Evolutionary conservation across 2,329 filamentous ascomycete species (phyloP), one percentile per base, ranked within the genome.

Genomic region (Xylariaceae sp.): DNA sequence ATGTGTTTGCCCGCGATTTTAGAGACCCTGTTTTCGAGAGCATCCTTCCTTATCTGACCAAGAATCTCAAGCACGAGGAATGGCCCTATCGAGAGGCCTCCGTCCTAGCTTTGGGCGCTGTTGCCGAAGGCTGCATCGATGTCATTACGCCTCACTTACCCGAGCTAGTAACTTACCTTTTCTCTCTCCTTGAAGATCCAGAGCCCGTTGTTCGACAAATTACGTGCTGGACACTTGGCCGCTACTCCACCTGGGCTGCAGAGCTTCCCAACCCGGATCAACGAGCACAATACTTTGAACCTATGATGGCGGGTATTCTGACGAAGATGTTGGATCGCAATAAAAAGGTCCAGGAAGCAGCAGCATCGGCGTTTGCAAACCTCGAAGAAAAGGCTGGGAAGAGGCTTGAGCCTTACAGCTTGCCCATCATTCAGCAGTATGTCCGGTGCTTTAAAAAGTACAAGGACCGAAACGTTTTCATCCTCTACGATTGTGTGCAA

Each of bases 391-490:
- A 95, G 70, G 89, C 94, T 0, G 89, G 89, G 54, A 84, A 84
- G 59, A 80, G 86, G 57, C 75, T 99, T 40, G 84, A 86, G 59
- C 89, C 89, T 0, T 99, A 96, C 73, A 92, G 89, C 65, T 81
- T 86, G 26, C 89, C 92, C 22, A 97, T 99, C 64, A 83, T 97
- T 49, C 86, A 86, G 57, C 94, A 97, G 69, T 97, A 92, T 66
- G 91, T 96, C 49, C 79, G 81, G 56, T 99, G 94, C 71, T 99
- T 99, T 72, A 81, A 79, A 49, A 91, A 88, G 72, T 99, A 97
- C 82, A 97, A 99, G 79, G 92, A 97, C 72, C 87, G 90, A 66
- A 99, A 99, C 75, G 96, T 97, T 84, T 96, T 95, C 75, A 95
- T 97, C 51, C 82, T 99, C 32, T 99, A 99, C 74, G 94, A 99